Base-by-base conservation (phyloP, 2,329 filamentous ascomycete species). In the Tolypocladium sp. region DNA sequence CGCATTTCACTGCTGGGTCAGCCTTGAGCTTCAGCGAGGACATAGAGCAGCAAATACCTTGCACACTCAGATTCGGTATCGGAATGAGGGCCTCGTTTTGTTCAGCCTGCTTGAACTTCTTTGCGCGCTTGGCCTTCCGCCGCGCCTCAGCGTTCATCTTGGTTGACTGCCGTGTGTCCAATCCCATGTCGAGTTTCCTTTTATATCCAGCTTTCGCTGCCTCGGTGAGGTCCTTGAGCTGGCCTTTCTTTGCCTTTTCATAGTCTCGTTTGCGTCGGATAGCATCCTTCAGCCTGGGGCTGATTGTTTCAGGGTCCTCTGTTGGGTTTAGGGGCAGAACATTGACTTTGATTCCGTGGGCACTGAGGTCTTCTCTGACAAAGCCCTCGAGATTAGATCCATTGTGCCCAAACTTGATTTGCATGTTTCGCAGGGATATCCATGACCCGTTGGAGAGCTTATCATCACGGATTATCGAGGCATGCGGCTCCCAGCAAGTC, bases 381-480 rank as follows among this genome's bases (percentile, higher is more conserved):
- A 78, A 83, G 2, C 89, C 92, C 71, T 96, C 92, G 0, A 96
- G 75, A 60, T 82, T 81, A 4, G 71, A 69, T 33, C 70, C 76
- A 54, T 79, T 77, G 55, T 69, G 76, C 15, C 82, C 81, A 25
- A 73, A 74, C 63, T 87, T 90, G 62, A 91, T 79, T 25, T 87
- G 87, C 4, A 96, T 79, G 66, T 97, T 96, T 27, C 77, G 80
- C 7, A 97, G 71, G 4, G 74, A 74, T 2, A 96, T 74, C 78
- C 88, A 87, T 30, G 84, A 76, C 4, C 83, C 82, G n/a, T 75
- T 70, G 2, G 77, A 74, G 33, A 94, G 74, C 8, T 83, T 56
- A 1, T 62, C 70, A 0, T 79, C 67, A 20, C 77, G 79, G n/a
- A 87, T 80, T 62, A 76, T 83, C 1, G 69, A 65, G 1, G 85